Percentiles rank a stretch among this genome's conserved stretches.
Evolutionary conservation across 371 early-diverging fungal genomes (phyloP).

Genomic region (Dipsacomyces acuminosporus): DNA sequence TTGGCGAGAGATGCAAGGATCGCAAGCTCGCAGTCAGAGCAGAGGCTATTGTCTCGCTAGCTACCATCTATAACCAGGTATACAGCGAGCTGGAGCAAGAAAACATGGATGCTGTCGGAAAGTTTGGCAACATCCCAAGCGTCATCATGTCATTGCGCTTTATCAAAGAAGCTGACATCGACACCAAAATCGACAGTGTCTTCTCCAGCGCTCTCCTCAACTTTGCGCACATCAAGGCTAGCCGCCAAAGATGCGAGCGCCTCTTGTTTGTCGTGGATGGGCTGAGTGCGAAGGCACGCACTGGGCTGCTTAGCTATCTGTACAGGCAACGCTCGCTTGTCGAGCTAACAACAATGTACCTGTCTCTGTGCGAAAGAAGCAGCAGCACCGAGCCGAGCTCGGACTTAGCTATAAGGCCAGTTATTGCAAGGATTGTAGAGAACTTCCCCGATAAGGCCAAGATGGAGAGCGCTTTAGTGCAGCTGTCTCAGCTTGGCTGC

Average conservation of each 20-base stretch:
- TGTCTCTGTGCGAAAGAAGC: slow-evolving; percentile 23
- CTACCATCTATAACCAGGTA: slow-evolving; percentile 63
- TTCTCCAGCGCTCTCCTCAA: slow-evolving; percentile 54
- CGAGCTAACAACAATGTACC: slow-evolving; percentile 14
- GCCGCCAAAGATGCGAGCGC: slow-evolving; percentile 29
- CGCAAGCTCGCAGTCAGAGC: slow-evolving; percentile 69
- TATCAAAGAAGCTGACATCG: slow-evolving; percentile 70
- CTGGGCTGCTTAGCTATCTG: slow-evolving; percentile 42
- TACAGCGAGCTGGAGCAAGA: slow-evolving; percentile 60
- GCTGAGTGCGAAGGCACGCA: slow-evolving; percentile 37
- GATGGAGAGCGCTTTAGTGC: slow-evolving; percentile 47
- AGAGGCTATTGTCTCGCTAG: slow-evolving; percentile 71
- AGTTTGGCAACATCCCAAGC: slow-evolving; percentile 82
- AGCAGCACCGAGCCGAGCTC: not conserved
- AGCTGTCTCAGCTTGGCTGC: slow-evolving; percentile 57
- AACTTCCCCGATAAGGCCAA: slow-evolving; percentile 60
- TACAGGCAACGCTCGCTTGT: slow-evolving; percentile 37
- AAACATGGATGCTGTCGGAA: slow-evolving; percentile 29
- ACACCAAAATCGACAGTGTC: slow-evolving; percentile 62
- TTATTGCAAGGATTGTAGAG: slow-evolving; percentile 24
- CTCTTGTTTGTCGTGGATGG: slow-evolving; percentile 36
- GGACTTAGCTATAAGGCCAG: slow-evolving; percentile 5
- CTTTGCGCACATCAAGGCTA: slow-evolving; percentile 46
- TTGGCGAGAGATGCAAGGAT: slow-evolving; percentile 80
- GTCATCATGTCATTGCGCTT: slow-evolving; percentile 70